These are phyloP conservation scores for Trichoderma sp. DNA, from an alignment of 2,329 filamentous ascomycete genomes.

Conservation along the genomic window DNA sequence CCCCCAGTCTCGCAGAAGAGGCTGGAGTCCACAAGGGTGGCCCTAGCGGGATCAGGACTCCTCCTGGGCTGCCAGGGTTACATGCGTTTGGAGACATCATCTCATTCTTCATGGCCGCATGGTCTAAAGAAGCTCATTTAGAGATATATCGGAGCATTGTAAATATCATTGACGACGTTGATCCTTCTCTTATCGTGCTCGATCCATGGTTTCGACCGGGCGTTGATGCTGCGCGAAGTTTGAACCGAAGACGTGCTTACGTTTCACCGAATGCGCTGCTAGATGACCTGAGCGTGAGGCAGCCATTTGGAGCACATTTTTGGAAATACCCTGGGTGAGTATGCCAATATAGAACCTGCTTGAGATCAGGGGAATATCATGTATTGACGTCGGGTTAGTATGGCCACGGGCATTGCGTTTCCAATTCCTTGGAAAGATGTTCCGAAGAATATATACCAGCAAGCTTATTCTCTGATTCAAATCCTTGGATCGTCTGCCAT, in stretches of 20 bases:
- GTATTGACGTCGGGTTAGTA: conserved; percentile 35
- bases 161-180: conserved; percentile 38
- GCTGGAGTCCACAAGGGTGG: conserved; percentile 23
- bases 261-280: conserved; percentile 51
- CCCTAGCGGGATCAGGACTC: not conserved
- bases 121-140: conserved; percentile 39
- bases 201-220: conserved; percentile 40
- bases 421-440: conserved; percentile 50
- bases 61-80: not conserved
- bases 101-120: conserved; percentile 36
- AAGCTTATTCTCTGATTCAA: conserved; percentile 32
- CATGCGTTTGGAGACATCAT: conserved; percentile 28
- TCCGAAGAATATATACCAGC: conserved; percentile 45
- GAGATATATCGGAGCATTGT: conserved; percentile 35
- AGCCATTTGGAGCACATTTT: conserved; percentile 43
- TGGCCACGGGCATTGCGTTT: conserved; percentile 48
- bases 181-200: conserved; percentile 41
- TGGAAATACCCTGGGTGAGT: conserved; percentile 27
- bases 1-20: conserved; percentile 17
- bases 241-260: conserved; percentile 41
- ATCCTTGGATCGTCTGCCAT: conserved; percentile 29
- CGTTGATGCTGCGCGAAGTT: conserved; percentile 34
- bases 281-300: conserved; percentile 44
- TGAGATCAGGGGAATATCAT: not conserved
- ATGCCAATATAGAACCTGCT: not conserved